These are phyloP conservation scores for Hebeloma cylindrosporum DNA, from an alignment of 768 basidiomycete genomes.

Conservation along the genomic window DNA sequence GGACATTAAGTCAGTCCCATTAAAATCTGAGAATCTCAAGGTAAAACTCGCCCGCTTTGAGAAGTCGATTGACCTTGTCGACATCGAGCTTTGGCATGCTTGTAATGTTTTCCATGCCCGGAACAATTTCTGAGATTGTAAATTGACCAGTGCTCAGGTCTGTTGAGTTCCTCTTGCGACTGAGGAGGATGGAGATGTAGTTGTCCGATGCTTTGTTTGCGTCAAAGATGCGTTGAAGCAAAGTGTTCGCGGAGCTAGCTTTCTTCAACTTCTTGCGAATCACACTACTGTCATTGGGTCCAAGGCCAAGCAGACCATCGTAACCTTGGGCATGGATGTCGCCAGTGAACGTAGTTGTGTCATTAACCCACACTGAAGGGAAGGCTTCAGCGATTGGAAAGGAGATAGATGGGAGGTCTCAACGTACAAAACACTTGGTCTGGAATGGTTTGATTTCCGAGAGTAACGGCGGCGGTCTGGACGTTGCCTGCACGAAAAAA, in stretches of 20 bases:
- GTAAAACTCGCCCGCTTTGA: slow-evolving; percentile 48
- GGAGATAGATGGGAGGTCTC: slow-evolving; percentile 3
- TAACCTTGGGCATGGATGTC: slow-evolving; percentile 62
- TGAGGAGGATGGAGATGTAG: slow-evolving; percentile 70
- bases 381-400: not conserved
- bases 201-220: slow-evolving; percentile 54
- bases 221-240: slow-evolving; percentile 66
- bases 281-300: slow-evolving; percentile 71
- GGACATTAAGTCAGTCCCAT: slow-evolving; percentile 1
- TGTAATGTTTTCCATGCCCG: slow-evolving; percentile 61
- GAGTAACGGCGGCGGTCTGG: slow-evolving; percentile 48
- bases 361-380: slow-evolving; percentile 55
- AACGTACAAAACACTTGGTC: slow-evolving; percentile 68
- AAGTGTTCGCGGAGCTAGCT: slow-evolving; percentile 51
- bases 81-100: slow-evolving; percentile 66
- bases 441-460: slow-evolving; percentile 57
- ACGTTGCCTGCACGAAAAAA: slow-evolving; percentile 48
- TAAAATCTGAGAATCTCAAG: slow-evolving; percentile 5
- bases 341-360: slow-evolving; percentile 63
- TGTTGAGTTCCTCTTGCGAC: slow-evolving; percentile 55
- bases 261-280: slow-evolving; percentile 55
- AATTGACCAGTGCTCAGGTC: slow-evolving; percentile 60
- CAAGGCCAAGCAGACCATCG: slow-evolving; percentile 73
- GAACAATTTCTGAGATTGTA: slow-evolving; percentile 63
- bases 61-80: slow-evolving; percentile 58